A percentile compares a stretch with the other conserved stretches of the same genome.
phyloP scores from a whole-genome alignment of 345 rosid species.

The Lepidium aucheri region DNA sequence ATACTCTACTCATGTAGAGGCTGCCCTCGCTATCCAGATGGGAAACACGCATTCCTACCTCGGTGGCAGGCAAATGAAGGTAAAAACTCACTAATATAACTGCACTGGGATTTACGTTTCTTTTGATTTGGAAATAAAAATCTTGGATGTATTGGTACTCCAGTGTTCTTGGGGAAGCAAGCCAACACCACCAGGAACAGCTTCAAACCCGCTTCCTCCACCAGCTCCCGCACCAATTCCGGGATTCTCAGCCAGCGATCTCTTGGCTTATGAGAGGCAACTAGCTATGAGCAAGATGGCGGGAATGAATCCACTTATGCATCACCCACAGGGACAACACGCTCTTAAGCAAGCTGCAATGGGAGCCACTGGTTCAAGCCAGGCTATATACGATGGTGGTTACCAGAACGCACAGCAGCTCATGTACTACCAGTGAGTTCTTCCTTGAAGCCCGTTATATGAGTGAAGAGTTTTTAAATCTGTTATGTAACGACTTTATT shows the following conservation, averaged over 20 bases:
- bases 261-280: constrained; percentile 44
- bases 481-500: background rate
- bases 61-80: constrained; percentile 42
- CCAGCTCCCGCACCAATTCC: constrained; percentile 26
- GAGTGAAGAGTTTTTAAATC: background rate
- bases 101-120: background rate
- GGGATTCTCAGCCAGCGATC: constrained; percentile 39
- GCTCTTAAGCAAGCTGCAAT: constrained; percentile 72
- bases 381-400: constrained; percentile 86
- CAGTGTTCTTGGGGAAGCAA: constrained; percentile 62
- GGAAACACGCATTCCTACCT: constrained; percentile 35
- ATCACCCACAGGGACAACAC: constrained; percentile 61
- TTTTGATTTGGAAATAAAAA: background rate
- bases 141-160: background rate
- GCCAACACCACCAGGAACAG: constrained; percentile 50
- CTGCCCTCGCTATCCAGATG: constrained; percentile 40
- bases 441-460: background rate
- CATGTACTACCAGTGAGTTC: constrained; percentile 75
- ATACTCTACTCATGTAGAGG: constrained; percentile 42
- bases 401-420: constrained; percentile 90
- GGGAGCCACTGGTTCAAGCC: constrained; percentile 84
- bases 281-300: constrained; percentile 54
- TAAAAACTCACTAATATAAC: background rate
- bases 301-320: constrained; percentile 59
- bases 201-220: constrained; percentile 34